These are phyloP conservation scores for Mycotypha africana DNA, from an alignment of 371 early-diverging fungal species.

Conservation along the genomic window DNA sequence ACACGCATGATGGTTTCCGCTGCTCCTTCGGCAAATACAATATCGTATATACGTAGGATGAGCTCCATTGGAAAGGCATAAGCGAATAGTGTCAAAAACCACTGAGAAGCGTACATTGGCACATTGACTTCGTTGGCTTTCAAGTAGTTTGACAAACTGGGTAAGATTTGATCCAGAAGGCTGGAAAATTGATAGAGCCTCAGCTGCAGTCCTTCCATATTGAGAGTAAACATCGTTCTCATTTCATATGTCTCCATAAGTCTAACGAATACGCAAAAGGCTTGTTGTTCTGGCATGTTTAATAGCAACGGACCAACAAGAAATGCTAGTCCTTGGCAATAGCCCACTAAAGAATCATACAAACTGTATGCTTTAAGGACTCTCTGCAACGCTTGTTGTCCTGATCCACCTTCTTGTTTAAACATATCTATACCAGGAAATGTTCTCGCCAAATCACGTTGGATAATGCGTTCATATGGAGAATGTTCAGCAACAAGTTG, in stretches of 20 bases:
- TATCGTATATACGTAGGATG: slow-evolving; percentile 78
- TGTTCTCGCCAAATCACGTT: slow-evolving; percentile 86
- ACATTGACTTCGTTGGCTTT: slow-evolving; percentile 69
- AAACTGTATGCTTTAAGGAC: slow-evolving; percentile 88
- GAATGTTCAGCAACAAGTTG: slow-evolving; percentile 76
- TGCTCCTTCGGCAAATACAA: slow-evolving; percentile 85
- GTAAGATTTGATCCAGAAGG: slow-evolving; percentile 74
- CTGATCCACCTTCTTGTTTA: slow-evolving; percentile 75
- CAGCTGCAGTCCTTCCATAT: slow-evolving; percentile 85
- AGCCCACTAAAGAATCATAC: slow-evolving; percentile 90
- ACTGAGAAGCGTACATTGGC: slow-evolving; percentile 91
- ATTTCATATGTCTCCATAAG: slow-evolving; percentile 89
- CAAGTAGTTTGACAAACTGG: slow-evolving; percentile 71
- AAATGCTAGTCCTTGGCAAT: slow-evolving; percentile 97
- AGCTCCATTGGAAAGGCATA: slow-evolving; percentile 78
- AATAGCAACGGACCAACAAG: slow-evolving; percentile 89
- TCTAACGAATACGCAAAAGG: slow-evolving; percentile 85
- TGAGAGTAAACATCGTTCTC: slow-evolving; percentile 73
- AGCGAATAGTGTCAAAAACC: slow-evolving; percentile 91
- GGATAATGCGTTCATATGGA: slow-evolving; percentile 84
- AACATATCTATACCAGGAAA: slow-evolving; percentile 89
- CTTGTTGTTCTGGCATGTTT: slow-evolving; percentile 91
- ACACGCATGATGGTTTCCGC: slow-evolving; percentile 88
- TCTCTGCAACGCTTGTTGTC: slow-evolving; percentile 77
- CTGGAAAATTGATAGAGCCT: slow-evolving; percentile 82